phyloP scores from a whole-genome alignment of 1,284 basidiomycete genomes.

The Trametes versicolor region DNA sequence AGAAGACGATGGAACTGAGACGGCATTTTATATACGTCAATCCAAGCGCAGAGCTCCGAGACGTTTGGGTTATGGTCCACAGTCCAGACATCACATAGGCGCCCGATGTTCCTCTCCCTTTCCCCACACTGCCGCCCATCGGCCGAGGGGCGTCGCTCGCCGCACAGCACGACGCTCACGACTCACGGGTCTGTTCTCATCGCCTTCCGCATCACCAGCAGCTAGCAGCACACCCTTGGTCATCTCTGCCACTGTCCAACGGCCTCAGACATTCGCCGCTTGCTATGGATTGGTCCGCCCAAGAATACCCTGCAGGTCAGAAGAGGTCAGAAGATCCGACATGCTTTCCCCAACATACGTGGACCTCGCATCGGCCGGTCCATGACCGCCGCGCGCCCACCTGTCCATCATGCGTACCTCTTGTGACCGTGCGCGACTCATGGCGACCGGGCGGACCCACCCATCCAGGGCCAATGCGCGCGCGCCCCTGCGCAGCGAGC shows the following conservation, averaged over 20 bases:
- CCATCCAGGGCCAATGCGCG: neutral
- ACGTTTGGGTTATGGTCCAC: conserved; percentile 29
- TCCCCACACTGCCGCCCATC: neutral
- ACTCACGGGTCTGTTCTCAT: conserved; percentile 9
- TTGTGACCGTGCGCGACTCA: conserved; percentile 24
- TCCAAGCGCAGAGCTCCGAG: conserved; percentile 2
- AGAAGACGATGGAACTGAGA: conserved; percentile 18
- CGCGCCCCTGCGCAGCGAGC: conserved; percentile 1
- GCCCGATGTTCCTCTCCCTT: conserved; percentile 18
- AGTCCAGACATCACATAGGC: conserved; percentile 13
- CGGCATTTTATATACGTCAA: conserved; percentile 32
- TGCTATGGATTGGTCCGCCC: conserved; percentile 11
- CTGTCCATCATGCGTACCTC: conserved; percentile 21
- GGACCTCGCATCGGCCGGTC: conserved; percentile 29
- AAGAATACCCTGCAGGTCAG: conserved; percentile 19
- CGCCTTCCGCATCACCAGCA: conserved; percentile 8
- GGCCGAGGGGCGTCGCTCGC: conserved; percentile 9
- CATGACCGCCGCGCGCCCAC: conserved; percentile 19
- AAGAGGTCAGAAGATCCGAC: conserved; percentile 33
- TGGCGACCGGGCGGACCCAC: conserved; percentile 15
- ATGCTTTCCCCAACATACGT: conserved; percentile 14
- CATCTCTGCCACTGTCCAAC: neutral
- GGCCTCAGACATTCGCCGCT: neutral
- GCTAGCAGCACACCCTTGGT: too few species aligned
- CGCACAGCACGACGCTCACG: conserved; percentile 10